A percentile compares a stretch with the other conserved stretches of the same genome.
These are phyloP conservation scores for Epichloe coenophiala DNA, from an alignment of 2,329 filamentous ascomycete species.

Conservation along the genomic window DNA sequence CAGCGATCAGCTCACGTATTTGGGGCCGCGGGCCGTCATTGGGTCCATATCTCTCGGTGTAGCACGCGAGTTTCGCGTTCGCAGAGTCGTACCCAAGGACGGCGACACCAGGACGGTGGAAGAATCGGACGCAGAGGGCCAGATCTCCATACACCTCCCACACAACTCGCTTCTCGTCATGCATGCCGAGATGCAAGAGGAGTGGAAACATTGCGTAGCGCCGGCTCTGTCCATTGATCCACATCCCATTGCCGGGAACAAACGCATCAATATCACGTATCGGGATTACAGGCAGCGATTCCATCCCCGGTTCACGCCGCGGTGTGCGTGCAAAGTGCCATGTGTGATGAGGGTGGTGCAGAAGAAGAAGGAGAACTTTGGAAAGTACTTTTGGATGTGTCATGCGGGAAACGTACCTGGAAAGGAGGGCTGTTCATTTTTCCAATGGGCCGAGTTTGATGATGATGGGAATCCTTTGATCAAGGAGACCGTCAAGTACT, in stretches of 20 bases:
- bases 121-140: conserved; percentile 56
- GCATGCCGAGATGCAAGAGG: conserved; percentile 96
- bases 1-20: conserved; percentile 82
- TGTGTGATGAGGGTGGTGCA: conserved; percentile 64
- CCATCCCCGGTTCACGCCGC: conserved; percentile 65
- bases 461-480: conserved; percentile 62
- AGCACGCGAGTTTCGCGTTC: conserved; percentile 81
- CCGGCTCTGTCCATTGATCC: conserved; percentile 66
- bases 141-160: conserved; percentile 84
- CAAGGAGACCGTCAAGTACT: background rate
- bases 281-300: conserved; percentile 68
- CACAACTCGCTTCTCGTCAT: conserved; percentile 91
- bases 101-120: conserved; percentile 22
- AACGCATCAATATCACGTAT: conserved; percentile 88
- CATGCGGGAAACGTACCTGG: conserved; percentile 60
- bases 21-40: conserved; percentile 79
- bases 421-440: conserved; percentile 59
- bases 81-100: conserved; percentile 55
- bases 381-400: conserved; percentile 91
- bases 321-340: conserved; percentile 61
- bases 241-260: conserved; percentile 68
- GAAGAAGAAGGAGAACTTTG: conserved; percentile 60
- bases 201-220: conserved; percentile 83
- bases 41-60: conserved; percentile 85
- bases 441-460: conserved; percentile 77